Evolutionary conservation across 2,329 filamentous ascomycete genomes (phyloP).

Genomic region (Ceratocystis smalleyi): DNA sequence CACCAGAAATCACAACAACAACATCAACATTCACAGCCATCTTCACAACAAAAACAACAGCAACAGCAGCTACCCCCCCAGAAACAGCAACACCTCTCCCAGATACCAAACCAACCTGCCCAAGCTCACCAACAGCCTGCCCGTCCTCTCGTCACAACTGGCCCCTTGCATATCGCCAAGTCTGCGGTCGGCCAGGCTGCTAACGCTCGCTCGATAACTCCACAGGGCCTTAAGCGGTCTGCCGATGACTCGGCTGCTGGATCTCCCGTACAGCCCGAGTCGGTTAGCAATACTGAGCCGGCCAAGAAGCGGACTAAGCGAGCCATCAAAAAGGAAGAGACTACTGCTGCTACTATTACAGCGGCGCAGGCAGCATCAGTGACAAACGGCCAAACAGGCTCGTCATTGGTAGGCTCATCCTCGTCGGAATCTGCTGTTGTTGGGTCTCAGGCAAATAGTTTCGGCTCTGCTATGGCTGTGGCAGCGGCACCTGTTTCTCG

Average conservation of each 20-base stretch:
- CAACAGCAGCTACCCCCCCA: background rate
- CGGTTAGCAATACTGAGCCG: conserved; percentile 20
- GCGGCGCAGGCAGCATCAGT: background rate
- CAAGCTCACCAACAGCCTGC: conserved; percentile 13
- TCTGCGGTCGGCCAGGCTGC: background rate
- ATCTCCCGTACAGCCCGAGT: conserved; percentile 17
- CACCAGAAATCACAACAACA: background rate
- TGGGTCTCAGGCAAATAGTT: background rate
- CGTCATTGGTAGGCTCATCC: background rate
- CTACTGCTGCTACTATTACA: conserved; percentile 21
- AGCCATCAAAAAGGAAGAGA: conserved; percentile 24
- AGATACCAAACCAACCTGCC: background rate
- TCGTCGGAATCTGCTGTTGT: background rate
- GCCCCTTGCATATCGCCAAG: background rate
- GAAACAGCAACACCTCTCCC: background rate
- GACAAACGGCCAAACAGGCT: background rate
- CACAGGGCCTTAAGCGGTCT: conserved; percentile 19
- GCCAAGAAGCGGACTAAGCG: conserved; percentile 28
- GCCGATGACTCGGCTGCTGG: conserved; percentile 19
- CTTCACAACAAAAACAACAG: background rate
- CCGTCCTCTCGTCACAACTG: background rate
- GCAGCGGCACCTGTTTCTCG: conserved; percentile 17
- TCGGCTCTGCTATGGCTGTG: background rate
- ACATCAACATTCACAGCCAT: background rate
- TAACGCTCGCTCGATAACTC: conserved; percentile 19